Evolutionary conservation across 352 stramenopile species (phyloP), one percentile per base, ranked within the genome.

Genomic region (Phytopythium litorale): DNA sequence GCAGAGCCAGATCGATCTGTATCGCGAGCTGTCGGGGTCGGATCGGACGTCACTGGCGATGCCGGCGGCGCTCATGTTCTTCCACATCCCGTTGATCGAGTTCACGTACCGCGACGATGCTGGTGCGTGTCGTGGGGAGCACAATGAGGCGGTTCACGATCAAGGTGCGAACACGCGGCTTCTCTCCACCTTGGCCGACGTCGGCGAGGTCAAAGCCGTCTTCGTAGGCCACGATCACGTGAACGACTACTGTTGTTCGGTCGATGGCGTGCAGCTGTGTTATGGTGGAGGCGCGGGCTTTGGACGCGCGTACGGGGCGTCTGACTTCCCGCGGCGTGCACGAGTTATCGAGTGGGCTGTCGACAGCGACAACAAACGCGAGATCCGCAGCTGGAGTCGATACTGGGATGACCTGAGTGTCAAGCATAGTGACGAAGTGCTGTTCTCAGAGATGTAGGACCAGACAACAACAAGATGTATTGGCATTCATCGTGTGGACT

Each of bases 191-290:
- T 58, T 84, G 1, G 45, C 81, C 40, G 73, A 78, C 56, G 33
- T 73, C 16, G 65, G 76, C 7, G 77, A 87, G 28, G 78, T 89
- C n/a, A 87, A 88, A 37, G 78, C 80, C 21, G 70, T 68, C 2
- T 89, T 89, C 25, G 73, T 76, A 0, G 76, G 80, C 12, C 78
- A 89, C 42, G 76, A 89, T 53, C 80, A 88, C 58, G 58, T 84
- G 23, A 88, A 85, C 40, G 76, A 87, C 33, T 89, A 80, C 67
- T 85, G 79, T 40, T 84, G 78, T 49, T 53, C 64, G 21, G 67
- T 64, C 21, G 58, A 84, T 59, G 67, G 69, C 16, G 49, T 89
- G 50, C 79, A 86, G 33, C 62, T 86, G 3, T 87, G 78, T 58
- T 87, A 87, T 48, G 76, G 79, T 25, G 76, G 80, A 13, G 78